phyloP scores from a whole-genome alignment of 2,329 filamentous ascomycete species.

The Lasiodiplodia hormozganensis region DNA sequence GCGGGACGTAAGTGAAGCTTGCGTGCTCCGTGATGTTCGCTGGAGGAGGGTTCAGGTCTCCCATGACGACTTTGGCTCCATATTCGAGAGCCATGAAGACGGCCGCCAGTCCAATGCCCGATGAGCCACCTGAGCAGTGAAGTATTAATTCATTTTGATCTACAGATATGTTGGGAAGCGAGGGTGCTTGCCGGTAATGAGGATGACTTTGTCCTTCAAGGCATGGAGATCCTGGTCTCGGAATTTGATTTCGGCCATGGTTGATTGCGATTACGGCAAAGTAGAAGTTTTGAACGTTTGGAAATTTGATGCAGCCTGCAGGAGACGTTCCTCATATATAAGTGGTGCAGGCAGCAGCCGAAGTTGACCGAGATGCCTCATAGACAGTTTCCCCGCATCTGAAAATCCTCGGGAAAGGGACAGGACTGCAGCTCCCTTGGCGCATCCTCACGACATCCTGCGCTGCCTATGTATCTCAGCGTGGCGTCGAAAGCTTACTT shows the following conservation, averaged over 20 bases:
- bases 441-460: background rate
- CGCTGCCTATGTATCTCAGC: too few species aligned
- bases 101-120: constrained; percentile 67
- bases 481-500: too few species aligned
- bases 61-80: constrained; percentile 63
- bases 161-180: background rate
- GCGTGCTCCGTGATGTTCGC: constrained; percentile 36
- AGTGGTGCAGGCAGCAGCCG: background rate
- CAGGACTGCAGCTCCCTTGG: background rate
- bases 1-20: constrained; percentile 36
- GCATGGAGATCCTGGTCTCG: constrained; percentile 51
- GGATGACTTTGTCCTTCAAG: constrained; percentile 59
- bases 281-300: background rate
- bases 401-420: background rate
- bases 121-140: constrained; percentile 57
- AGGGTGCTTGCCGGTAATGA: constrained; percentile 57
- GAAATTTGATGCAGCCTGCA: background rate
- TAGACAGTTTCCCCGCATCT: background rate
- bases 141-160: background rate
- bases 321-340: background rate
- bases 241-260: constrained; percentile 56
- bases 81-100: constrained; percentile 58
- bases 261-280: background rate
- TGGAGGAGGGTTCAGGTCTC: constrained; percentile 57
- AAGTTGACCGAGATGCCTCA: background rate